phyloP scores from a whole-genome alignment of 1,139 yeast species.

The Wickerhamomyces sp. region DNA sequence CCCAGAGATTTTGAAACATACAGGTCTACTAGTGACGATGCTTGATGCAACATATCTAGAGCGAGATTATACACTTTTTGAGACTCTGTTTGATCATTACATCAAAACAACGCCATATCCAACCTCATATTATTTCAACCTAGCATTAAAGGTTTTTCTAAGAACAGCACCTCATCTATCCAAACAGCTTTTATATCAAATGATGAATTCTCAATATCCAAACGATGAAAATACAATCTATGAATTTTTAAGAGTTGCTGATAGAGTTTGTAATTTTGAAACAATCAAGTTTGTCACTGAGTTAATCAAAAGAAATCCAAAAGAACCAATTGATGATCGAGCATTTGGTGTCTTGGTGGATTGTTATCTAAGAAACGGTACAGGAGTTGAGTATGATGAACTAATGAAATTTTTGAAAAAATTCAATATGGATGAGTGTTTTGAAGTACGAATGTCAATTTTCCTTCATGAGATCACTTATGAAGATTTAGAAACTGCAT shows the following conservation, averaged over 20 bases:
- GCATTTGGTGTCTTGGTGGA: slow-evolving; percentile 15
- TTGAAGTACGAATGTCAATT: slow-evolving; percentile 14
- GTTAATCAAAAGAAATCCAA: slow-evolving; percentile 15
- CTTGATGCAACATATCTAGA: slow-evolving; percentile 2
- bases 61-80: slow-evolving; percentile 14
- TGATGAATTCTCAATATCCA: slow-evolving; percentile 20
- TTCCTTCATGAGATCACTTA: slow-evolving; percentile 7
- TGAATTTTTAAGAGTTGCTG: slow-evolving; percentile 15
- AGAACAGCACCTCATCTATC: slow-evolving; percentile 21
- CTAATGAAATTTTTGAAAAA: slow-evolving; percentile 8
- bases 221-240: slow-evolving; percentile 17
- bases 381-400: slow-evolving; percentile 7
- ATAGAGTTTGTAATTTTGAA: slow-evolving; percentile 16
- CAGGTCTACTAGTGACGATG: slow-evolving; percentile 1
- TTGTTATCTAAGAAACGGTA: slow-evolving; percentile 12
- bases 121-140: slow-evolving; percentile 14
- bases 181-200: slow-evolving; percentile 22
- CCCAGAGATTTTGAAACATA: not conserved
- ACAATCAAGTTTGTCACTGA: slow-evolving; percentile 16
- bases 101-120: slow-evolving; percentile 9
- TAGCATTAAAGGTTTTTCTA: slow-evolving; percentile 18
- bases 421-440: slow-evolving; percentile 7
- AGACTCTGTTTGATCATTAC: slow-evolving; percentile 15
- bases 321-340: slow-evolving; percentile 13
- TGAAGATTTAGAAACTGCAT: slow-evolving; percentile 4